Percentiles rank a stretch among this genome's conserved stretches.
Conservation (phyloP, 768 basidiomycete species). For the Amanita jacksonii region DNA sequence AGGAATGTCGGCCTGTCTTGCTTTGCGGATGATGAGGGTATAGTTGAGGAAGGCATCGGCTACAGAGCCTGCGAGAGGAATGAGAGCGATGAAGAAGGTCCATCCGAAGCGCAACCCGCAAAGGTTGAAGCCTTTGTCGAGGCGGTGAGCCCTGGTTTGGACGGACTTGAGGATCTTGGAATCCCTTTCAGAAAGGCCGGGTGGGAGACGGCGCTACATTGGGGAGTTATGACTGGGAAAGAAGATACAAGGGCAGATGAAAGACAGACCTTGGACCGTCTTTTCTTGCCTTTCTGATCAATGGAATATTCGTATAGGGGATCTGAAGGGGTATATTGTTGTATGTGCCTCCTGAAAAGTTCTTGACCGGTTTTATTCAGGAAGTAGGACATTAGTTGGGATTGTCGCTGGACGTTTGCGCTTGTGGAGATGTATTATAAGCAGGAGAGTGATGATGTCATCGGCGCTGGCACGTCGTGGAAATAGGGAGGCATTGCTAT, state of each 20-base stretch:
- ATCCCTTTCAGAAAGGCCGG: conserved; percentile 71
- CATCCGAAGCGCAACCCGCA: conserved; percentile 82
- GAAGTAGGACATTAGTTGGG: conserved; percentile 19
- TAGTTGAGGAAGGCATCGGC: conserved; percentile 62
- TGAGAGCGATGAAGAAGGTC: conserved; percentile 71
- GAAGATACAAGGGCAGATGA: background rate
- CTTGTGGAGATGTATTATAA: background rate
- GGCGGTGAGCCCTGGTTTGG: conserved; percentile 68
- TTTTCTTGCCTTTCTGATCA: conserved; percentile 45
- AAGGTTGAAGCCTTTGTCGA: conserved; percentile 79
- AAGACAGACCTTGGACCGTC: conserved; percentile 43
- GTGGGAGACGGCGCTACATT: conserved; percentile 54
- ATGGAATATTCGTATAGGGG: conserved; percentile 63
- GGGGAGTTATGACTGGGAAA: background rate
- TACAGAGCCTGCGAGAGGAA: conserved; percentile 64
- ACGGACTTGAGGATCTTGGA: conserved; percentile 65
- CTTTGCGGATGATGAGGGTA: conserved; percentile 65
- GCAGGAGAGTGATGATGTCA: background rate
- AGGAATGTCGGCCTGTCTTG: conserved; percentile 61
- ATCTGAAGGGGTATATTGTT: conserved; percentile 61
- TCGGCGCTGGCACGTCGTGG: too few relatives aligned
- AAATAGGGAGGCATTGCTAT: too few relatives aligned
- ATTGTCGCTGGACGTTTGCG: too few relatives aligned
- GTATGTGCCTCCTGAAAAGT: conserved; percentile 55
- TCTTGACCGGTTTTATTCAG: conserved; percentile 41